These are phyloP conservation scores for Pseudogymnoascus sp. DNA, from an alignment of 2,329 filamentous ascomycete genomes.

Conservation along the genomic window DNA sequence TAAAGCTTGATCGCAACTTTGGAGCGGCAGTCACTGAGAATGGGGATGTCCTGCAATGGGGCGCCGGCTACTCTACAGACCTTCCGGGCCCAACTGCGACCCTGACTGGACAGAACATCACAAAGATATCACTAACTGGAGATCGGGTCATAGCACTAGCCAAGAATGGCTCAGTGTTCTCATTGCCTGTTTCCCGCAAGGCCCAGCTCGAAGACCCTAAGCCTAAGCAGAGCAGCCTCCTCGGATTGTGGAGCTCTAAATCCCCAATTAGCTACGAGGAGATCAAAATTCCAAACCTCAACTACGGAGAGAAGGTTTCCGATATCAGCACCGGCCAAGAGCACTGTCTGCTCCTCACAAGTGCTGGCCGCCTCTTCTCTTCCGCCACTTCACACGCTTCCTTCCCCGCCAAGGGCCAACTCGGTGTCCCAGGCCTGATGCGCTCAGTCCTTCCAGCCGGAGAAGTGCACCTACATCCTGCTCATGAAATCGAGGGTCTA, in stretches of 20 bases:
- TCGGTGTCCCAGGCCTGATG: slow-evolving; percentile 74
- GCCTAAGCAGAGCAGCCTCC: slow-evolving; percentile 54
- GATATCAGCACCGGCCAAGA: slow-evolving; percentile 73
- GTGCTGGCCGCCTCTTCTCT: slow-evolving; percentile 76
- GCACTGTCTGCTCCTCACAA: slow-evolving; percentile 79
- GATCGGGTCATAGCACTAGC: slow-evolving; percentile 78
- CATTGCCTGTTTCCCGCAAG: slow-evolving; percentile 64
- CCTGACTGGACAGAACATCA: slow-evolving; percentile 70
- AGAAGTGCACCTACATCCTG: slow-evolving; percentile 62
- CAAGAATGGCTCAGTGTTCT: slow-evolving; percentile 70
- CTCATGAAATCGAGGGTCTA: slow-evolving; percentile 65
- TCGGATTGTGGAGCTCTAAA: slow-evolving; percentile 60
- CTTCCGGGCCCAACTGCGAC: slow-evolving; percentile 59
- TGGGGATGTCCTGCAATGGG: slow-evolving; percentile 90
- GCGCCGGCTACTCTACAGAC: slow-evolving; percentile 61
- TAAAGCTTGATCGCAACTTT: slow-evolving; percentile 75
- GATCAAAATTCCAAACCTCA: slow-evolving; percentile 56
- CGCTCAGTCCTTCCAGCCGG: slow-evolving; percentile 72
- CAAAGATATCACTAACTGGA: slow-evolving; percentile 65
- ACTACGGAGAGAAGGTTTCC: slow-evolving; percentile 63
- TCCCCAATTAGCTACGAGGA: slow-evolving; percentile 62
- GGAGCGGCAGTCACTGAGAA: slow-evolving; percentile 81
- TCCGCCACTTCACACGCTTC: slow-evolving; percentile 70
- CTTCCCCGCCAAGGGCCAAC: slow-evolving; percentile 76
- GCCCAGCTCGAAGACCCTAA: slow-evolving; percentile 63